Evolutionary conservation across 2,329 filamentous ascomycete genomes (phyloP), one percentile per base, ranked within the genome.

Genomic region (Lasiodiplodia hormozganensis): DNA sequence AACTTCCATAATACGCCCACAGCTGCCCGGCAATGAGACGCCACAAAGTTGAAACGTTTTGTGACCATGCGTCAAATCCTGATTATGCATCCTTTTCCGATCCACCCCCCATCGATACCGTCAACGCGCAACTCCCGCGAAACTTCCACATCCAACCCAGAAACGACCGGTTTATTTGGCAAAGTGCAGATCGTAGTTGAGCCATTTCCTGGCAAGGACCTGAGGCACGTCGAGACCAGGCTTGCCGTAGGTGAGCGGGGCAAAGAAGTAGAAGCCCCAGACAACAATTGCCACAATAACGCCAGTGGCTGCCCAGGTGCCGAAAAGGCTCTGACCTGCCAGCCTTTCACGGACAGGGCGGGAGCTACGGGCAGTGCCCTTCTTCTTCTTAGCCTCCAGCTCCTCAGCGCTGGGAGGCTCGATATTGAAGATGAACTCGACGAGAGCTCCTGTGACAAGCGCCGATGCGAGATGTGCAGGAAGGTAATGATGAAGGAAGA

Each of bases 401-500:
- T 74, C 77, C 68, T 68, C 74, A 53, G 67, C 81, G 73, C 70
- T 83, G n/a, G 62, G 53, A 0, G 94, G 90, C 76, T 97, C 94
- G 67, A 94, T 88, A 79, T 93, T 97, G 85, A 98, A 98, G 78
- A 99, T 89, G 79, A 99, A 99, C 79, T 99, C 96, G 23, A 99
- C 84, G 23, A 99, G 85, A 25, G 94, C 93, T 60, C 96, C 96
- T 0, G 96, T 92, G 25, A 99, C 94, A 47, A 99, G 87, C 34
- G 89, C 89, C 7, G 94, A 97, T 0, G 96, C 95, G 12, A 99
- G 86, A 77, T 99, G 96, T 0, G 96, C 93, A 0, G 96, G 96
- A 3, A 99, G 88, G 78, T 99, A 99, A 82, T 99, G 96, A 81
- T 99, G 96, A 73, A 99, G 82, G 89, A 99, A 99, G 72, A 97